These are phyloP conservation scores for Avena sativa DNA, from an alignment of 176 grass and related monocot genomes.

Conservation along the genomic window DNA sequence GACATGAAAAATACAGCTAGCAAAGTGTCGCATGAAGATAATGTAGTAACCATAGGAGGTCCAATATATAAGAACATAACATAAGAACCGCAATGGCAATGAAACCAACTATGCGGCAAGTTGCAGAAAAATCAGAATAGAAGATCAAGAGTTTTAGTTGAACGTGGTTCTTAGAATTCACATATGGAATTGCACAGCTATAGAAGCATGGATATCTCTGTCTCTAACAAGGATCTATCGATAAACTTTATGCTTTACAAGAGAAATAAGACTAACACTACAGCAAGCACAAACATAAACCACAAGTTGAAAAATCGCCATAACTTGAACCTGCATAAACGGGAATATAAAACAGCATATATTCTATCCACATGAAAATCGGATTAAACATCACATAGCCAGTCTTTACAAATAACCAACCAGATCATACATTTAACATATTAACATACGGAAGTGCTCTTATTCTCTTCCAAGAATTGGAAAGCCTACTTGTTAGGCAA, in stretches of 20 bases:
- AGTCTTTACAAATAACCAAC: not conserved
- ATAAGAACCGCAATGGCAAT: not conserved
- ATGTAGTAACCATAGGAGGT: not conserved
- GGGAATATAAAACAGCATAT: not conserved
- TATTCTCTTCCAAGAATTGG: not conserved
- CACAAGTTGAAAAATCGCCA: not conserved
- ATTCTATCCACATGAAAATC: not conserved
- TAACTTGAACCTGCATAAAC: not conserved
- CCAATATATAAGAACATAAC: conserved; percentile 20
- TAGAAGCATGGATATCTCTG: not conserved
- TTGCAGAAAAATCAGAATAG: not conserved
- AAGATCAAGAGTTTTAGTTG: conserved; percentile 1
- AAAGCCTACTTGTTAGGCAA: not conserved
- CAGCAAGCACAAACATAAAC: not conserved
- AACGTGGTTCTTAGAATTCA: not conserved
- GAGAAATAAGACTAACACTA: not conserved
- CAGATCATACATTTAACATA: not conserved
- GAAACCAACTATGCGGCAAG: not conserved
- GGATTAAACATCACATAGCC: not conserved
- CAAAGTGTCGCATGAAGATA: not conserved
- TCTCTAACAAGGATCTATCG: not conserved
- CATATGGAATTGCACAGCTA: not conserved
- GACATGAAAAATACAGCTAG: conserved; percentile 9
- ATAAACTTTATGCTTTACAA: not conserved
- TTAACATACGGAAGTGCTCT: not conserved